Evolutionary conservation across 192 early-diverging fungal species (phyloP).

Genomic region (Chytriomyces confervae): DNA sequence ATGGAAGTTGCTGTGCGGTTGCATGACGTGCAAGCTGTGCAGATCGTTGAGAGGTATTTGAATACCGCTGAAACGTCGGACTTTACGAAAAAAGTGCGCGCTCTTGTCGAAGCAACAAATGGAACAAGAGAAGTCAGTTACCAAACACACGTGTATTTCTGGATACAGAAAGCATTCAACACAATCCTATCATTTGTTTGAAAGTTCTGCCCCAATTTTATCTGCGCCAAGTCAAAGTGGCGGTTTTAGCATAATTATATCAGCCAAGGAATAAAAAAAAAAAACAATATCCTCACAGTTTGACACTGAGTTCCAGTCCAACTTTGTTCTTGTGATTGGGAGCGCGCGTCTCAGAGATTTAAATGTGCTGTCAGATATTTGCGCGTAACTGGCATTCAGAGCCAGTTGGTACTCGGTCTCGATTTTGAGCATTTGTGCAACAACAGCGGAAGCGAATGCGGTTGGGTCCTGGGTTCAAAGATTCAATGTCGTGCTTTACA

Average conservation of each 20-base stretch:
- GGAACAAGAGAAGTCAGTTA: too few relatives aligned
- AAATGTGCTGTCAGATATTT: conserved; percentile 87
- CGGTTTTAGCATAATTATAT: not conserved
- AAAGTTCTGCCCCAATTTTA: conserved; percentile 57
- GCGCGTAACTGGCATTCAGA: conserved; percentile 80
- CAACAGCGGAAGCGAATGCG: conserved; percentile 57
- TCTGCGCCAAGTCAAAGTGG: conserved; percentile 36
- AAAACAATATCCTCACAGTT: conserved; percentile 59
- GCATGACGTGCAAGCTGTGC: too few relatives aligned
- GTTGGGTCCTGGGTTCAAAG: conserved; percentile 43
- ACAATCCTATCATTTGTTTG: conserved; percentile 43
- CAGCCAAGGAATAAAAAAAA: not conserved
- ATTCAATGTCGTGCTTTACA: not conserved
- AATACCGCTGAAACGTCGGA: too few relatives aligned
- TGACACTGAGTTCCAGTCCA: conserved; percentile 90
- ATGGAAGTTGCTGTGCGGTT: too few relatives aligned
- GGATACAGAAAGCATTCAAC: too few relatives aligned
- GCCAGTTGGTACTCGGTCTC: conserved; percentile 86
- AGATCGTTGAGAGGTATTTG: too few relatives aligned
- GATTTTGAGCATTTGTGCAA: conserved; percentile 69
- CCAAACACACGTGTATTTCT: too few relatives aligned
- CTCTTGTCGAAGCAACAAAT: too few relatives aligned
- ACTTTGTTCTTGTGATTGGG: conserved; percentile 88
- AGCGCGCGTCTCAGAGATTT: conserved; percentile 87
- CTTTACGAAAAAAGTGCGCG: too few relatives aligned